Evolutionary conservation across 2,329 filamentous ascomycete species (phyloP), one percentile per base, ranked within the genome.

Genomic region (Coniochaeta prunicola): DNA sequence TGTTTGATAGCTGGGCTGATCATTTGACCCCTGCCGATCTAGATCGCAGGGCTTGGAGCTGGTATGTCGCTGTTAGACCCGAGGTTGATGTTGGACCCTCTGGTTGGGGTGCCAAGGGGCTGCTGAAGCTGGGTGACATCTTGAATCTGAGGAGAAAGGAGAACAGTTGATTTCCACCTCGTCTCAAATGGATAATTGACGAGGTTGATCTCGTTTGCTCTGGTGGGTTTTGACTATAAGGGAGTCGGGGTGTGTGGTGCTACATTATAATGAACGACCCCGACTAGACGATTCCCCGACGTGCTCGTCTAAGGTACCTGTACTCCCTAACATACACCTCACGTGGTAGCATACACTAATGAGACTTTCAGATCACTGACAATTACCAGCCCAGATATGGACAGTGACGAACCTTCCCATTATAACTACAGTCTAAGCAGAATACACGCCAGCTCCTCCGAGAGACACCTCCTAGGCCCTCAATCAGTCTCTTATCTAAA

Each of bases 31-130:
- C 75, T 4, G 77, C 81, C 17, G 90, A 96, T 66, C 75, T 96
- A 57, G 90, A 96, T 68, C 80, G 80, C 61, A 82, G 86, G 60
- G 89, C 90, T 19, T 96, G 91, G 90, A 76, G 76, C 12, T 96
- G 91, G 91, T 96, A 96, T 71, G 77, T 88, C 1, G 80, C 82
- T 24, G 84, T 92, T 21, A 78, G 92, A 62, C 91, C 91, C 0
- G 86, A 90, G 21, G 88, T 96, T 2, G 85, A 89, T 60, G 74
- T 79, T 59, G 92, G 91, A 0, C 83, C 84, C 54, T 83, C 85
- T 21, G 91, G 92, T 1, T 96, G 91, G 91, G 91, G 91, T 30
- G 89, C 88, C 13, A 94, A 93, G 71, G 90, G 89, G 1, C 75
- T 77, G 58, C 76, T 96, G 30, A 85, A 78, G 64, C 70, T 96